Base-by-base conservation (phyloP, 441 rosid species). In the Euphorbia schlechtendalii region DNA sequence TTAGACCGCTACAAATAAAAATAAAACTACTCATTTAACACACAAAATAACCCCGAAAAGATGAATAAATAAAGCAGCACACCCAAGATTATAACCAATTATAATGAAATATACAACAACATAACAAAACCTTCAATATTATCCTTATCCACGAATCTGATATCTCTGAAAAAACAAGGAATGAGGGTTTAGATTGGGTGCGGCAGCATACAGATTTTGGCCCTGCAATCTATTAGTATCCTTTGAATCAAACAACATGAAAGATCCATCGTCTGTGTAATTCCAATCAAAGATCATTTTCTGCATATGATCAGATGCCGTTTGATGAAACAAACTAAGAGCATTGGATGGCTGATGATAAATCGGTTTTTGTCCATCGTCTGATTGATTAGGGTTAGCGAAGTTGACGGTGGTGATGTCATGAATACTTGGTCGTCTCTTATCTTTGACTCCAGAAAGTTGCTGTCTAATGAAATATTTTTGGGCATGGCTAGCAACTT, bases 401-500 rank as follows among this genome's bases (percentile, higher is more conserved):
- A 88, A 81, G 71, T 80, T 86, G 65, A 84, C 84, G 0, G 96
- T 93, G 5, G 97, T 90, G 76, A 93, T 93, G 70, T 93, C 99
- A 41, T 93, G 99, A 65, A 93, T 93, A 76, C 99, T 93, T 62
- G 99, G 88, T 66, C 99, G 78, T 74, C 96, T 84, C 85, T 90
- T 93, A 71, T 93, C 99, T 69, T 93, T 93, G 40, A 90, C 92
- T 12, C 99, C 97, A 0, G 85, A 82, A 62, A 79, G 84, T 74
- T 93, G 97, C 78, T 83, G 81, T 69, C 99, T 62, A 73, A 88
- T 87, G 76, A 90, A 93, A 78, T 90, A 93, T 75, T 93, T 93
- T 34, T 90, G 99, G 64, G 99, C 99, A 67, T 93, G 99, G 69
- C 99, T 93, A 0, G 99, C 99, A 24, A 93, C 99, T 80, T 93